These are phyloP conservation scores for Porcisia deanei DNA, from an alignment of 208 protist species.

Conservation along the genomic window DNA sequence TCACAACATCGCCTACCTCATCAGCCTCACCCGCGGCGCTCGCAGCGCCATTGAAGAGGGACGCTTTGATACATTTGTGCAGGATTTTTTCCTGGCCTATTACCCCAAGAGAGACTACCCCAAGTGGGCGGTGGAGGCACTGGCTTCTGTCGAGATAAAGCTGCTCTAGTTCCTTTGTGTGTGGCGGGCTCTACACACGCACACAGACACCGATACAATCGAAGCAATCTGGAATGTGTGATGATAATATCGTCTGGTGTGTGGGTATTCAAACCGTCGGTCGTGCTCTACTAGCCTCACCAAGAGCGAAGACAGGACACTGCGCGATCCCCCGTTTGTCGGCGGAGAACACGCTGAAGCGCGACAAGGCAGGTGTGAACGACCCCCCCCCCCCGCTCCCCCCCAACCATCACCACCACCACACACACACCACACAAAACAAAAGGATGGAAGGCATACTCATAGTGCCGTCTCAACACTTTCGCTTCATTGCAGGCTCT, in stretches of 20 bases:
- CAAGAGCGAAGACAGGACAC: background rate
- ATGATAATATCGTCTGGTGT: background rate
- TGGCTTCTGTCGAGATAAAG: constrained; percentile 78
- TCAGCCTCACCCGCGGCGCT: constrained; percentile 90
- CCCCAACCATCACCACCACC: no score
- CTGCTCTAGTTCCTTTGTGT: constrained; percentile 30
- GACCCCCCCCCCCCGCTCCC: no score
- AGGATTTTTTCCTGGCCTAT: constrained; percentile 85
- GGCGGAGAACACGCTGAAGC: background rate
- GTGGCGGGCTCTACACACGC: background rate
- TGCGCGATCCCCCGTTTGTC: background rate
- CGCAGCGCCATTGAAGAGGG: constrained; percentile 80
- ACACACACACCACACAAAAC: no score
- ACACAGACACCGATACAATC: background rate
- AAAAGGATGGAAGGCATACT: no score
- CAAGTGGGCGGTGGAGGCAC: constrained; percentile 84
- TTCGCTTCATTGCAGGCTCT: no score
- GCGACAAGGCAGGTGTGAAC: background rate
- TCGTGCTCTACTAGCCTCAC: background rate
- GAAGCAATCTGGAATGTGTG: background rate
- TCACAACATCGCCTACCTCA: constrained; percentile 98
- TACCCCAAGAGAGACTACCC: constrained; percentile 90
- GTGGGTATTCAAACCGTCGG: background rate
- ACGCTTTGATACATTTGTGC: constrained; percentile 85
- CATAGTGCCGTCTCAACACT: no score